Base-by-base conservation (phyloP, 179 eudicot species). In the Camellia oleifera region DNA sequence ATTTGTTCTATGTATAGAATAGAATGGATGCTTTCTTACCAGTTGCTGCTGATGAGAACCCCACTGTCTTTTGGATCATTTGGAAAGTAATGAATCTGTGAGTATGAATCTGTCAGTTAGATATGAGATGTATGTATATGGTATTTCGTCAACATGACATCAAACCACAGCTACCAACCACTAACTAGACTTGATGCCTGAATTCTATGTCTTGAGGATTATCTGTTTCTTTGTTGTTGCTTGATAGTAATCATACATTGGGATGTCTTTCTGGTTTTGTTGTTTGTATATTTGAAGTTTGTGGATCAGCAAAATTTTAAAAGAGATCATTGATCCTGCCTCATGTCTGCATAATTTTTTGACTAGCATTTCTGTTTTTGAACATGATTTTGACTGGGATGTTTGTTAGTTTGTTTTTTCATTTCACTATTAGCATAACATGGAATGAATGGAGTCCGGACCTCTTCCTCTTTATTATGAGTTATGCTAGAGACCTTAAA, bases 51-150 rank as follows among this genome's bases (percentile, higher is more conserved):
- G 13, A 12, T 45, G 73, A 46, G 12, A 57, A 18, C 54, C 23
- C 2, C 7, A 42, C n/a, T 54, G 76, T 15, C 61, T 67, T 61
- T 75, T 75, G 78, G 9, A 42, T 61, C 42, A n/a, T n/a, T 75
- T 75, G 78, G 26, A n/a, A 45, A 62, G 9, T 50, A 45, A 44
- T 45, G 68, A 61, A 61, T 44, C 46, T 60, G 78, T 75, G 42
- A 75, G 26, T 44, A 60, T 20, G 57, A 72, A 40, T 2, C 26
- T 44, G 1, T 32, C 5, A 58, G 4, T 32, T 32, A 26, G 15
- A 70, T 69, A 20, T 15, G 10, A 53, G 56, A 52, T 20, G 14
- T 72, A 23, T 23, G 64, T 8, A 26, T 2, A 64, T 23, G 23
- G 44, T 61, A 18, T 26, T 7, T 42, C n/a, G 60, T 58, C 3